These are phyloP conservation scores for Solanum acaule DNA, from an alignment of 257 asterid species.

Conservation along the genomic window DNA sequence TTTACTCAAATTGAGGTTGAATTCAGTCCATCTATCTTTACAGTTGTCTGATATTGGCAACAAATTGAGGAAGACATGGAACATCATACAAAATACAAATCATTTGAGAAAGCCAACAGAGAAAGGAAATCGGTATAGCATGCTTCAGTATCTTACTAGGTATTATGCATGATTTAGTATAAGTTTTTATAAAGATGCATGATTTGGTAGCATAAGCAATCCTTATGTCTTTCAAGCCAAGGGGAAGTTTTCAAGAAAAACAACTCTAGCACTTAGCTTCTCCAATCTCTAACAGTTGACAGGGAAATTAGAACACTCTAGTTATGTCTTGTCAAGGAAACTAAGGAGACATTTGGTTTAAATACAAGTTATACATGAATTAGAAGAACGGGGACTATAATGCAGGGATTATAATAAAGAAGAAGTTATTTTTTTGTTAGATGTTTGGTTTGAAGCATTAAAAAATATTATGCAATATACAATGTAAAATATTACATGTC, in stretches of 20 bases:
- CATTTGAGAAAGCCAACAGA: background rate
- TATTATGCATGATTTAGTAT: background rate
- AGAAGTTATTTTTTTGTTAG: background rate
- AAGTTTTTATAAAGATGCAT: background rate
- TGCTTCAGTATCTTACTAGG: background rate
- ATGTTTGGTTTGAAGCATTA: background rate
- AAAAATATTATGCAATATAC: background rate
- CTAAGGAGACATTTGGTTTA: background rate
- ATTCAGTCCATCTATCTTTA: background rate
- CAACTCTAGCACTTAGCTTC: background rate
- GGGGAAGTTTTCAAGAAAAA: background rate
- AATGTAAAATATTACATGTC: background rate
- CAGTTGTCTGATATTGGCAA: background rate
- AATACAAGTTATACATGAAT: background rate
- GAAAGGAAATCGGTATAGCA: background rate
- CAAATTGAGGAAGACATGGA: background rate
- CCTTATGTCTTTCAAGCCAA: background rate
- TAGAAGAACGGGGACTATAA: background rate
- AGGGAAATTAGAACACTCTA: background rate
- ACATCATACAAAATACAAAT: background rate
- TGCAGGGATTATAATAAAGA: background rate
- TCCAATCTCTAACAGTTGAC: background rate
- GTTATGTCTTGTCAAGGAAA: background rate
- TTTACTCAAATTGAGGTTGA: background rate
- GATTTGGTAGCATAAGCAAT: background rate